Base-by-base conservation (phyloP, 1,284 basidiomycete genomes). In the Pascua guehoae region DNA sequence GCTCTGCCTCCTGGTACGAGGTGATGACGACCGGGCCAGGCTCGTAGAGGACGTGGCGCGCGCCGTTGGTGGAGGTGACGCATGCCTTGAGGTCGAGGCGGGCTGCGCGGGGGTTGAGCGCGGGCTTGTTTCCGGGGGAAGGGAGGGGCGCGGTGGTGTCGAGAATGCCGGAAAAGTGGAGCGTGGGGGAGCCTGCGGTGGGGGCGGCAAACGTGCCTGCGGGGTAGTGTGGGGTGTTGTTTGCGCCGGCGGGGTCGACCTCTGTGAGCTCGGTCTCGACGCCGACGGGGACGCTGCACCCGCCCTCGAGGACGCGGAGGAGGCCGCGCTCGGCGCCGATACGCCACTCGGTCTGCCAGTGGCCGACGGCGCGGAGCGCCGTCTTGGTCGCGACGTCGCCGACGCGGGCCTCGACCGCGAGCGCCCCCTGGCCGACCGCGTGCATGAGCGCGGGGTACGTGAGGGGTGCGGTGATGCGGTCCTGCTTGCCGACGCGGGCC, bases 211-310 rank as follows among this genome's bases (percentile, higher is more conserved):
- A 68, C 0, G 53, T 51, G 47, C 63, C 60, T 18, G 59, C 50
- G 11, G 54, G 52, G 54, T 63, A 69, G 46, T 47, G 50, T 15
- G 36, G 53, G 15, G 43, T 41, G 5, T n/a, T 41, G 40, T 49
- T 57, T 9, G 36, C 51, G 37, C 50, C 59, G 5, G 39, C 50
- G 4, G 49, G 58, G 5, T 47, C 53, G 17, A 74, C 50, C 58
- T 75, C 64, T 49, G 64, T 55, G 16, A 76, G 58, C 52, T 72
- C 74, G 47, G 85, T 87, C 57, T 83, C 81, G 38, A 91, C 87
- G 15, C 95, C 94, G n/a, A 98, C 93, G 0, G 95, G 96, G 1
- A 98, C 92, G 58, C 89, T 94, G 76, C 96, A 98, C 36, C 94
- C 96, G 12, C 96, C 96, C 75, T 98, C 95, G 52, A 98, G 81